Base-by-base conservation (phyloP, 768 basidiomycete genomes). In the Russula ochroleuca region DNA sequence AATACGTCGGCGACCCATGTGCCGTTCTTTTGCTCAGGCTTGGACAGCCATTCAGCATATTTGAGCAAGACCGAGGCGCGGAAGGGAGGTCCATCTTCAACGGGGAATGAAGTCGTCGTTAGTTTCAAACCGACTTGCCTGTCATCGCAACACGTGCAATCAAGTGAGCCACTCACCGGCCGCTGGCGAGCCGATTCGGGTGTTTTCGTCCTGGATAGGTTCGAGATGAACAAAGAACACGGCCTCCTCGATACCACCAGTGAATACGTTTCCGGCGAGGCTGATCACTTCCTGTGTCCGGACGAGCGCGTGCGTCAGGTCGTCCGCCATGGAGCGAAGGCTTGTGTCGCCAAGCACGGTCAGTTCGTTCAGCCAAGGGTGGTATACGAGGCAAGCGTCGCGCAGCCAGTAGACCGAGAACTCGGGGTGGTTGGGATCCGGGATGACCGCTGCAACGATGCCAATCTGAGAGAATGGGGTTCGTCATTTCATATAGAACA, bases 1-100 rank as follows among this genome's bases (percentile, higher is more conserved):
- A 65, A 60, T 7, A 43, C 41, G 38, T 62, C 64, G 10, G 59
- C 49, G 31, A 65, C 64, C 60, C 60, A 65, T 33, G 59, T 65
- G 19, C 64, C 54, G 33, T 65, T 65, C 2, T 61, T 50, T 52
- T 65, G 64, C 48, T 59, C 59, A 17, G 61, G 61, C 23, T 65
- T 61, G 53, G 38, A 21, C 48, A 51, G 23, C 55, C 49, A 57
- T 25, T 62, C 55, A 7, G 55, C 61, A 23, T 61, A 61, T 25
- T 61, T 54, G 54, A 62, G 35, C 52, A 64, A n/a, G 19, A 64
- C 38, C 3, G 41, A 14, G n/a, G 59, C 59, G 19, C 64, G 58
- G 54, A 65, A 65, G 25, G 64, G 59, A 49, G 49, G 53, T 19
- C 52, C 64, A 10, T 61, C 59, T 57, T 33, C 14, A 28, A 1